Base-by-base conservation (phyloP, 176 grass and related monocot species). In the Saccharum spontaneum region DNA sequence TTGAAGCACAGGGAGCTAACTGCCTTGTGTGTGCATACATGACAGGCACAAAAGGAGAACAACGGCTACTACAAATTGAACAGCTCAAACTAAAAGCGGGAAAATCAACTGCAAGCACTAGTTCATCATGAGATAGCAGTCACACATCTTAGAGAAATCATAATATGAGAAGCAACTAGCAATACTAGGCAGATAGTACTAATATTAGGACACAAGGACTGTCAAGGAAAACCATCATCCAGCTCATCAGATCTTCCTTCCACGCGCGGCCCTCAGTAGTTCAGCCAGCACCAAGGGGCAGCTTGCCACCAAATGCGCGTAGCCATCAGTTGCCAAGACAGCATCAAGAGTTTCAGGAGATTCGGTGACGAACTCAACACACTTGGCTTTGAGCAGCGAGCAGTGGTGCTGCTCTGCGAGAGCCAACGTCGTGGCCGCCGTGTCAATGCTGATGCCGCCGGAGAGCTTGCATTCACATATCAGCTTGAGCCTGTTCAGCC, bases 381-480 rank as follows among this genome's bases (percentile, higher is more conserved):
- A 94, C 67, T 37, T 75, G 16, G 49, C 55, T 63, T 89, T 91
- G 41, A 94, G 92, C 15, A 82, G 36, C 16, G 64, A 34, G 77
- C 87, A 91, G 20, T 50, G 49, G 71, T 89, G 89, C 23, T 77
- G 82, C 71, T 89, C 89, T 1, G 89, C 92, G n/a, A 94, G 37
- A 28, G 84, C 80, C 31, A 94, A 45, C 5, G 69, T 73, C 2
- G 44, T 52, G 5, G 87, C 83, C 24, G 70, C 82, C 6, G 77
- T 94, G 10, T 57, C 85, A 9, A 89, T 77, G 12, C 37, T 13
- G 15, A 91, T 63, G 66, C 77, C 69, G 7, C 24, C 10, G 24
- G 46, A 67, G 22, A 91, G 65, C 87, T 79, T 85, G 37, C 64
- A 38, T 59, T 86, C 86, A 38, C 89, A 91, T 3, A 94, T 85